A percentile compares a stretch with the other conserved stretches of the same genome.
phyloP scores from a whole-genome alignment of 352 stramenopile genomes.

The Blastocystis sp. region DNA sequence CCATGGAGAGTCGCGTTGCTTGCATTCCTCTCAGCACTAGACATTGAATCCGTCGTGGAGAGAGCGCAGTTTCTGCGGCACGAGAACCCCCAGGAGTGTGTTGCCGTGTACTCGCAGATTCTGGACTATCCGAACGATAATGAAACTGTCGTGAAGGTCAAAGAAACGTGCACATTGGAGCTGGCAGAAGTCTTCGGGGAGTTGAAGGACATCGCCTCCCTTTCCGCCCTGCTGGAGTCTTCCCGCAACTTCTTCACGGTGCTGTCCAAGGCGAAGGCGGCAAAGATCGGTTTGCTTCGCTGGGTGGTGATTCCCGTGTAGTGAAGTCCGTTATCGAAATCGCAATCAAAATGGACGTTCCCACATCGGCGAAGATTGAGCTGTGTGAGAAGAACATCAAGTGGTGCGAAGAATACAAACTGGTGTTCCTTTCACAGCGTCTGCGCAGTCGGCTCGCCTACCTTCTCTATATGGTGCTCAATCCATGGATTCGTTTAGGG shows the following conservation, averaged over 20 bases:
- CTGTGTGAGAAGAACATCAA: conserved; percentile 91
- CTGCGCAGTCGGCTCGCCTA: conserved; percentile 89
- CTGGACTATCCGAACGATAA: conserved; percentile 41
- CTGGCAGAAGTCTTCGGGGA: conserved; percentile 66
- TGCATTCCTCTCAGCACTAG: not conserved
- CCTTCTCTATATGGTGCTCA: conserved; percentile 70
- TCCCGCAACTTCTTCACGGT: conserved; percentile 80
- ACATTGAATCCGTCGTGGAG: conserved; percentile 54
- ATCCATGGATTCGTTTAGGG: conserved; percentile 75
- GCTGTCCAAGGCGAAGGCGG: conserved; percentile 93
- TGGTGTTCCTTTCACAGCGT: conserved; percentile 94
- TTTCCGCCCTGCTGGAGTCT: conserved; percentile 35
- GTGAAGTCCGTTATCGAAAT: conserved; percentile 95
- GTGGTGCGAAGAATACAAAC: conserved; percentile 84
- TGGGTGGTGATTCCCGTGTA: conserved; percentile 67
- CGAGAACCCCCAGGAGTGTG: conserved; percentile 46
- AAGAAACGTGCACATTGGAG: conserved; percentile 69
- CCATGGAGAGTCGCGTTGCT: not conserved
- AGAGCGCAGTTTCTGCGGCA: conserved; percentile 17
- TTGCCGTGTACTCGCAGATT: conserved; percentile 45
- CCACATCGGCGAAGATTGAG: conserved; percentile 85
- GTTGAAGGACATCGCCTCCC: conserved; percentile 61
- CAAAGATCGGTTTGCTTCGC: conserved; percentile 86
- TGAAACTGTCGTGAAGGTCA: conserved; percentile 32
- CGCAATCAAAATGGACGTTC: conserved; percentile 85